Base-by-base conservation (phyloP, 2,329 filamentous ascomycete genomes). In the Aspergillus neoniger region DNA sequence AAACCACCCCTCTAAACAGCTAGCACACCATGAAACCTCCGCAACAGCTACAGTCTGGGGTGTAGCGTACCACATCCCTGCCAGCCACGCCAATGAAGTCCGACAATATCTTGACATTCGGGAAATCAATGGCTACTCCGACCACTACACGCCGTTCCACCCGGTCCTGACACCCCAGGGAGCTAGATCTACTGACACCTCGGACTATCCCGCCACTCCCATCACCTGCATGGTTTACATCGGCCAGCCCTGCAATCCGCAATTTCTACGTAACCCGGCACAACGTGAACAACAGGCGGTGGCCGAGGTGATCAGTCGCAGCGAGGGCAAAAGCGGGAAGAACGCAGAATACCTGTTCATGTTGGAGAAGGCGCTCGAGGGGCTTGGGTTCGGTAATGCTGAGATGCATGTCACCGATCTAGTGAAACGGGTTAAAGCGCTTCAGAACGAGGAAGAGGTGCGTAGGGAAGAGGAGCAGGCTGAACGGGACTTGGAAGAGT, bases 71-170 rank as follows among this genome's bases (percentile, higher is more conserved):
- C 90, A 94, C 72, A 94, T 96, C 76, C 82, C 84, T 28, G 77
- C 88, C 6, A 81, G 85, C 2, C 85, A 88, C 66, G 92, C 96
- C 21, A 83, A 87, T 62, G 89, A 94, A 78, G 94, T 97, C 4
- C 89, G 91, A 67, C 85, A 88, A 60, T 97, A 97, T 75, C 90
- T 99, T 51, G 93, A 98, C 76, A 94, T 97, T 66, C 89, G 95
- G 49, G 95, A 99, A 78, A 96, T 98, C 73, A 96, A 98, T 79
- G 95, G 95, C 25, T 99, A 99, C 78, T 91, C 88, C 57, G 96
- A 96, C 67, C 93, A 97, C 77, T 91, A 92, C 76, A 91, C 92
- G 28, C 87, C 90, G 0, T 97, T 98, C 75, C 82, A 93, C 69
- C 87, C 89, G 6, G 82, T 85, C 4, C 65, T 75, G 12, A 59